Evolutionary conservation across 75 land plant species (phyloP), one percentile per base, ranked within the genome.

Genomic region (Gnetum montanum): DNA sequence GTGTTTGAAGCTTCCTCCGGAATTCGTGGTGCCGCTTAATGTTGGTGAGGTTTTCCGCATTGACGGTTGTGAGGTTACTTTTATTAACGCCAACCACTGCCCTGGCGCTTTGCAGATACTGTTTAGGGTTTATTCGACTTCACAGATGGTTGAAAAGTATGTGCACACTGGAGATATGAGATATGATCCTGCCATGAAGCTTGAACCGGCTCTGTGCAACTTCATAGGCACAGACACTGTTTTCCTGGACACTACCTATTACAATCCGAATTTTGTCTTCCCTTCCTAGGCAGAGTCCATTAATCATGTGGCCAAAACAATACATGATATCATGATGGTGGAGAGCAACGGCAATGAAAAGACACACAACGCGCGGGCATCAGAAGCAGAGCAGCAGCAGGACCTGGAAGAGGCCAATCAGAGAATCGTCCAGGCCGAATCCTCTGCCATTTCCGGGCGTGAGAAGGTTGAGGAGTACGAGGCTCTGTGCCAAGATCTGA

Each of bases 111-210:
- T 85, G 15, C 91, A 41, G 43, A 33, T 68, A 19, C 50, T 75
- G 16, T 83, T 91, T 30, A 72, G 62, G 55, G 72, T 70, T 47
- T 75, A 70, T 11, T 8, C 34, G 10, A 5, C 6, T 3, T 71
- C 35, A 5, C 66, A 60, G 1, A 23, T 49, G 4, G 18, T 52
- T 8, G 64, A 62, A 37, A 84, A 76, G 65, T 92, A 88, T 68
- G 82, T 93, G 2, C 98, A 93, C 48, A 84, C 90, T 7, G 98
- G 98, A 13, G 98, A 93, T 67, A 88, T 88, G 74, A 62, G 98
- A 44, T 93, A 55, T 24, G 46, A 61, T 54, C 58, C 62, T 13
- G 58, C 61, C 22, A 93, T 93, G 98, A 80, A 66, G 46, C 33
- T 22, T 15, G 82, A 82, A n/a, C 43, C 77, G 4, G 41, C 31